Evolutionary conservation across 2,329 filamentous ascomycete species (phyloP).

Genomic region (Sporothrix dimorphospora): DNA sequence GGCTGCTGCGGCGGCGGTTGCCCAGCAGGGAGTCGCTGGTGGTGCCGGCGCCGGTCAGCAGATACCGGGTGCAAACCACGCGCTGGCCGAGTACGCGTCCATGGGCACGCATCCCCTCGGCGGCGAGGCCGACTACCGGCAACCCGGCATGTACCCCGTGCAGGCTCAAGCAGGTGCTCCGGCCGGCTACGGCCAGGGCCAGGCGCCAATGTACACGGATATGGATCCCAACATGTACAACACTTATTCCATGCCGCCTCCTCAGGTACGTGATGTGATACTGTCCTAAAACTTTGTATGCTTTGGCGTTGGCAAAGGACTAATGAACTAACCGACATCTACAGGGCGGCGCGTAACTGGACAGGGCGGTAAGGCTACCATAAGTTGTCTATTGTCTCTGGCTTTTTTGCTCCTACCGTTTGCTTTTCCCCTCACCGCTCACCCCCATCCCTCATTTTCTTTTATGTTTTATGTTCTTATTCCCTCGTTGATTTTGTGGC

Average conservation of each 20-base stretch:
- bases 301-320: not conserved
- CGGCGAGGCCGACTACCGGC: constrained; percentile 77
- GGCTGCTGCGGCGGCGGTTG: constrained; percentile 34
- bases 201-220: constrained; percentile 77
- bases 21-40: constrained; percentile 51
- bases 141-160: constrained; percentile 78
- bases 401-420: not conserved
- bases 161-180: constrained; percentile 75
- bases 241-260: constrained; percentile 78
- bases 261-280: constrained; percentile 64
- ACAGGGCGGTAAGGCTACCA: not conserved
- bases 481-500: not conserved
- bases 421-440: not conserved
- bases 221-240: constrained; percentile 80
- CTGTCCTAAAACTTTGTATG: not conserved
- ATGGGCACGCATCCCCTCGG: constrained; percentile 66
- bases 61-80: constrained; percentile 58
- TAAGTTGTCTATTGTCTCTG: not conserved
- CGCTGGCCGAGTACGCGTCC: constrained; percentile 59
- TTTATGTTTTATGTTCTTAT: not conserved
- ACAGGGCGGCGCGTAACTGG: constrained; percentile 17
- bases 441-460: not conserved
- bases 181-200: constrained; percentile 74
- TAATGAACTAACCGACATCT: not conserved
- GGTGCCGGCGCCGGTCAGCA: constrained; percentile 53